Evolutionary conservation across 1,139 yeast species (phyloP).

Genomic region (Diutina pseudorugosa): DNA sequence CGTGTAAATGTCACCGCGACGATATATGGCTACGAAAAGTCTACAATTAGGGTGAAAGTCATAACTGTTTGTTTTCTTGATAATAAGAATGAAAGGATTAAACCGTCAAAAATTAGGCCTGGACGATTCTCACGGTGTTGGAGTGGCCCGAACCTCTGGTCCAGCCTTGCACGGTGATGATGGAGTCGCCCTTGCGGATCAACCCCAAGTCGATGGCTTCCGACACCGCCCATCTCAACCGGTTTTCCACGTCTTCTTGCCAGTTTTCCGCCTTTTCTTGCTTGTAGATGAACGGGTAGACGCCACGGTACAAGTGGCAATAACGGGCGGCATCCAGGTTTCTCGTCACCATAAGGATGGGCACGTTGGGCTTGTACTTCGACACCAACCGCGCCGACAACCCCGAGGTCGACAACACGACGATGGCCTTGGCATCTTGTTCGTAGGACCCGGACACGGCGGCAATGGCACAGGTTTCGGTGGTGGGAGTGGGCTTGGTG

Average conservation of each 20-base stretch:
- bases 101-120: constrained; percentile 19
- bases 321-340: constrained; percentile 87
- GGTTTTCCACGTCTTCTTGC: constrained; percentile 93
- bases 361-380: constrained; percentile 95
- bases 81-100: too few relatives aligned
- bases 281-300: constrained; percentile 85
- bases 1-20: too few relatives aligned
- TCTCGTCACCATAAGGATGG: constrained; percentile 97
- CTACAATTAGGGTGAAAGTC: too few relatives aligned
- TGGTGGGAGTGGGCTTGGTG: constrained; percentile 80
- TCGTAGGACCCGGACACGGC: constrained; percentile 95
- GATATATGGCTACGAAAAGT: too few relatives aligned
- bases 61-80: too few relatives aligned
- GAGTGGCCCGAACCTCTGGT: constrained; percentile 98
- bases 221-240: constrained; percentile 88
- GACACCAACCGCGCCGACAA: constrained; percentile 91
- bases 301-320: constrained; percentile 96
- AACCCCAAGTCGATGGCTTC: constrained; percentile 85
- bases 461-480: constrained; percentile 95
- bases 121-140: constrained; percentile 80
- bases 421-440: constrained; percentile 93
- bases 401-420: constrained; percentile 92
- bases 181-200: constrained; percentile 76
- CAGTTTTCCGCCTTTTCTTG: constrained; percentile 65
- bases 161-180: constrained; percentile 97